Evolutionary conservation across 371 early-diverging fungal species (phyloP).

Genomic region (Haplosporangium sp.): DNA sequence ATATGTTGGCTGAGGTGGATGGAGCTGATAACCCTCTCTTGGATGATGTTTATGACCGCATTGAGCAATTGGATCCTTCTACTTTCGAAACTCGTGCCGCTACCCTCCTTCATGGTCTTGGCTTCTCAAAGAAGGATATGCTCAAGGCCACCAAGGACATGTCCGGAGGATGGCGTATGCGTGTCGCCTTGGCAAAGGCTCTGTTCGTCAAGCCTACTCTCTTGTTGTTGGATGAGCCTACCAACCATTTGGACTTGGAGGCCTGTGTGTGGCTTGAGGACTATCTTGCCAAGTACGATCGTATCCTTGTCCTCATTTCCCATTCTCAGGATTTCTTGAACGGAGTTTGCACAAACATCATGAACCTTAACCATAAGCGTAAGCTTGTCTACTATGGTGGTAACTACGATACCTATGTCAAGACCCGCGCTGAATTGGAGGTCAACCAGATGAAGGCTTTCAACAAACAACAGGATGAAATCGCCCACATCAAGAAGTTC

Average conservation of each 20-base stretch:
- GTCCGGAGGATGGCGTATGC: slow-evolving; percentile 99
- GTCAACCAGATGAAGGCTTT: slow-evolving; percentile 98
- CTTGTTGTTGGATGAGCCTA: slow-evolving; percentile 97
- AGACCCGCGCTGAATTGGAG: slow-evolving; percentile 94
- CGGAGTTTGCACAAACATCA: slow-evolving; percentile 96
- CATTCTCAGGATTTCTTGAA: slow-evolving; percentile 99
- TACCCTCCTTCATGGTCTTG: slow-evolving; percentile 93
- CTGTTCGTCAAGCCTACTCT: slow-evolving; percentile 97
- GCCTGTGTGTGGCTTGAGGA: slow-evolving; percentile 99
- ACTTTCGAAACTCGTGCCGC: slow-evolving; percentile 97
- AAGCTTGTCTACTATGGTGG: slow-evolving; percentile 96
- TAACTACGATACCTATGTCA: slow-evolving; percentile 97
- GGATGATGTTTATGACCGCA: slow-evolving; percentile 96
- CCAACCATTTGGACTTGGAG: slow-evolving; percentile 98
- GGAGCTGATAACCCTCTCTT: slow-evolving; percentile 90
- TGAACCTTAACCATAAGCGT: slow-evolving; percentile 89
- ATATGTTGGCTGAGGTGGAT: slow-evolving; percentile 82
- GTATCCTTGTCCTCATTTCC: slow-evolving; percentile 95
- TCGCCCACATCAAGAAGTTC: slow-evolving; percentile 98
- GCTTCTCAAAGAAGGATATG: slow-evolving; percentile 91
- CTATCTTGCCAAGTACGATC: slow-evolving; percentile 93
- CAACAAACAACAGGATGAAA: slow-evolving; percentile 98
- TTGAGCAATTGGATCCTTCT: slow-evolving; percentile 90
- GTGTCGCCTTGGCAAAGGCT: slow-evolving; percentile 97
- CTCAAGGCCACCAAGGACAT: slow-evolving; percentile 91